Base-by-base conservation (phyloP, 768 basidiomycete species). In the Pluteus cervinus region DNA sequence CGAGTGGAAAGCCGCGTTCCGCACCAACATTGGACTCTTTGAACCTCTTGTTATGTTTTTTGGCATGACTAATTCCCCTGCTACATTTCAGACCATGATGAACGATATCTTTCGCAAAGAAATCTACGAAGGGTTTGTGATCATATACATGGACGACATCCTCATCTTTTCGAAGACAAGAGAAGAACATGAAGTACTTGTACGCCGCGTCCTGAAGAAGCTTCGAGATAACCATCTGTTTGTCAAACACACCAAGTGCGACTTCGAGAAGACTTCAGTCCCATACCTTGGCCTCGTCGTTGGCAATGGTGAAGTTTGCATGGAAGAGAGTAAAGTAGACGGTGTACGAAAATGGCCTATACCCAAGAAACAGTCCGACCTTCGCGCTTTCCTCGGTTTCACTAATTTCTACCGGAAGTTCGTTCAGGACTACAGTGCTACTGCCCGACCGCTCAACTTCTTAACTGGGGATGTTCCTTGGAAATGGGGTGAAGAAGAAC, bases 21-120 rank as follows among this genome's bases (percentile, higher is more conserved):
- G 33, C 1, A 63, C 58, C 0, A 54, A 60, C 11, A 44, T 45
- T 14, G 66, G 69, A 1, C 43, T 61, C 0, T 71, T 60, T 36
- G 59, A 75, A 55, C 61, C 53, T 3, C 42, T 54, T 2, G 66
- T 73, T 4, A 71, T 73, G 66, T 67, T 59, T 33, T 66, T 63
- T 26, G 60, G 63, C 0, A 34, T 61, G 5, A 52, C 46, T 28
- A 65, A 69, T 36, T 48, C 66, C 18, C 49, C 52, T 5, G 39
- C 49, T 8, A 60, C 56, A 0, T 54, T 61, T 17, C 58, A 76
- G 12, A 44, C 56, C 0, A 60, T 73, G 29, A 57, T 73, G 44
- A 66, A 73, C 35, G 55, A 71, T 36, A 52, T 71, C 9, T 56
- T 68, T 38, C 31, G 10, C 8, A 56, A 65, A 4, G 24, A 50